A percentile compares a stretch with the other conserved stretches of the same genome.
These are phyloP conservation scores for Arachis hypogaea DNA, from an alignment of 306 rosid genomes.

Conservation along the genomic window DNA sequence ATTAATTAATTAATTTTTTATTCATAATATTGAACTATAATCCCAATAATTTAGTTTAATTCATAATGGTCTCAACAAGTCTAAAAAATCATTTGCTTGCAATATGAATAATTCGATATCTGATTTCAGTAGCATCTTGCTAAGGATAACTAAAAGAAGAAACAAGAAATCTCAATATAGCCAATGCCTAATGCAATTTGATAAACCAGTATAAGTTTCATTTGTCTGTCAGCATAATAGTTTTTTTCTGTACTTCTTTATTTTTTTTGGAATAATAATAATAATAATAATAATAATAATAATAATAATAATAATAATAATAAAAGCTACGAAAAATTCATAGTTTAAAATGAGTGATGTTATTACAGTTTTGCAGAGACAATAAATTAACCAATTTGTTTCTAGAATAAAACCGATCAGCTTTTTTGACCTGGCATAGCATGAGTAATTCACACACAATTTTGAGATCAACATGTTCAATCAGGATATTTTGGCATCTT, in stretches of 20 bases:
- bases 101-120: background rate
- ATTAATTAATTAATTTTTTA: background rate
- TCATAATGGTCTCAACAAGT: background rate
- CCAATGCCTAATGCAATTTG: background rate
- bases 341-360: background rate
- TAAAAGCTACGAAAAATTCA: background rate
- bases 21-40: background rate
- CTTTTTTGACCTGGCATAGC: background rate
- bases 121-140: background rate
- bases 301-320: no score
- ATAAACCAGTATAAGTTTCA: background rate
- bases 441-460: background rate
- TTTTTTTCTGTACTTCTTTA: background rate
- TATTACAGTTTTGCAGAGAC: background rate
- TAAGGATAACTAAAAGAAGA: background rate
- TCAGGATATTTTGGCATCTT: conserved; percentile 9
- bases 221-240: background rate
- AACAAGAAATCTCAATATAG: background rate
- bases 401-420: background rate
- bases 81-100: background rate
- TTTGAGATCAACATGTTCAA: background rate
- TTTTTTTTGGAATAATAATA: no score
- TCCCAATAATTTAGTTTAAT: background rate
- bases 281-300: no score
- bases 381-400: background rate